phyloP scores from a whole-genome alignment of 1,284 basidiomycete species.

The Ustilago bromivora region DNA sequence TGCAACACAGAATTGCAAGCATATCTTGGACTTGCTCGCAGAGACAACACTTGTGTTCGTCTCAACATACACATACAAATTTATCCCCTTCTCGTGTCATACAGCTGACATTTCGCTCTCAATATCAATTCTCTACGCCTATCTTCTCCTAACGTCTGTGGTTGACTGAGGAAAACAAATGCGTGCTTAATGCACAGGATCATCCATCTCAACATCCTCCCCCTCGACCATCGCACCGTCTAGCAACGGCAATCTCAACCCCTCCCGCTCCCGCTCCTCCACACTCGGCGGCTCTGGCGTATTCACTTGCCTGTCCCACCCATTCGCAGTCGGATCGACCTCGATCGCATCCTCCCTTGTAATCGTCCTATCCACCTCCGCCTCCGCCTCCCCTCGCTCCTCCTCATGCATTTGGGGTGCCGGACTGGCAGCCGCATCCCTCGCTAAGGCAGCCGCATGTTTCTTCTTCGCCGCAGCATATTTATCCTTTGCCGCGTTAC shows the following conservation, averaged over 20 bases:
- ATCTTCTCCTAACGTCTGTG: no score
- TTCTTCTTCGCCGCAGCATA: slow-evolving; percentile 44
- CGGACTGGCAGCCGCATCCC: slow-evolving; percentile 25
- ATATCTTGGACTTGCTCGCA: no score
- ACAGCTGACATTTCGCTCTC: no score
- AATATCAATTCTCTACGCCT: no score
- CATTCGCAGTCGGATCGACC: neutral
- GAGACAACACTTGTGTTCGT: no score
- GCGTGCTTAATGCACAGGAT: neutral
- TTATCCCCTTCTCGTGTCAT: no score
- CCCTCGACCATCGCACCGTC: no score
- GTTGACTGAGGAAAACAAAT: no score
- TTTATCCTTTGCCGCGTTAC: slow-evolving; percentile 24
- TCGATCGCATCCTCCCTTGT: neutral
- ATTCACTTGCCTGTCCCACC: neutral
- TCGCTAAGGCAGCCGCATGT: slow-evolving; percentile 29
- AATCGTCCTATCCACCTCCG: slow-evolving; percentile 7
- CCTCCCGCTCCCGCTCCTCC: neutral
- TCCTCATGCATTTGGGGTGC: neutral
- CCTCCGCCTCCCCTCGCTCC: neutral
- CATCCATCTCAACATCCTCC: neutral
- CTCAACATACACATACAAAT: no score
- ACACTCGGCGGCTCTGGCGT: neutral
- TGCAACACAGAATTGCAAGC: no score
- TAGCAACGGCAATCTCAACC: no score